These are phyloP conservation scores for Kalaharituber pfeilii DNA, from an alignment of 2,329 filamentous ascomycete genomes.

Conservation along the genomic window DNA sequence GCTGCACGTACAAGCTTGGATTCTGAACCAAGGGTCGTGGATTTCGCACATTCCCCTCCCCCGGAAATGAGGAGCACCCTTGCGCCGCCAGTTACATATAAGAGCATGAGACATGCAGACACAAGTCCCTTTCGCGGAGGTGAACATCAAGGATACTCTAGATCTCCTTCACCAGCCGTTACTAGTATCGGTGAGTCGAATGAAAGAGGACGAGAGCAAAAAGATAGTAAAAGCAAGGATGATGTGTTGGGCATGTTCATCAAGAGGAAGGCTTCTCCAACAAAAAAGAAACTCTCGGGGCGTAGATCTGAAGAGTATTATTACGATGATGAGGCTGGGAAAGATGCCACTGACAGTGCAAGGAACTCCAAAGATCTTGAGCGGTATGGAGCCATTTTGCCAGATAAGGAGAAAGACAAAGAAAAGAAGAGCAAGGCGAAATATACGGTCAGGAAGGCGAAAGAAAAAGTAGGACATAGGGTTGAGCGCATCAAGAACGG, in stretches of 20 bases:
- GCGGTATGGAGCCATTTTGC: not conserved
- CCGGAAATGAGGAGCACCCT: not conserved
- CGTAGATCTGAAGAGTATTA: not conserved
- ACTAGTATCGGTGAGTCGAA: too few species aligned
- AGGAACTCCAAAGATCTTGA: conserved; percentile 2
- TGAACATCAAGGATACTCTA: too few species aligned
- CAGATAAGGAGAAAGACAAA: conserved; percentile 5
- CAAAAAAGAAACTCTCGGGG: not conserved
- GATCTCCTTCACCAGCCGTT: too few species aligned
- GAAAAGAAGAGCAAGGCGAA: conserved; percentile 11
- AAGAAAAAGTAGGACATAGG: conserved; percentile 17
- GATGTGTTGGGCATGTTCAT: conserved; percentile 4
- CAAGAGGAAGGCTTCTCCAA: conserved; percentile 3
- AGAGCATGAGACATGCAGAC: too few species aligned
- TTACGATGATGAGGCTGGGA: conserved; percentile 3
- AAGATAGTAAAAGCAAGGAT: conserved; percentile 11
- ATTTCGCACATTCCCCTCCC: not conserved
- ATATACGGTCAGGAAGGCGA: conserved; percentile 11
- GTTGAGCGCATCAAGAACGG: conserved; percentile 15
- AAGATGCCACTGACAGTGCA: conserved; percentile 13
- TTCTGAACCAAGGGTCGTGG: not conserved
- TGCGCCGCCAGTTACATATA: not conserved
- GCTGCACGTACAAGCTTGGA: not conserved
- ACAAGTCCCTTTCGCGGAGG: too few species aligned
- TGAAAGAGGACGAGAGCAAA: conserved; percentile 6